Conservation (phyloP, 2,329 filamentous ascomycete species). For the Aspergillus persii region DNA sequence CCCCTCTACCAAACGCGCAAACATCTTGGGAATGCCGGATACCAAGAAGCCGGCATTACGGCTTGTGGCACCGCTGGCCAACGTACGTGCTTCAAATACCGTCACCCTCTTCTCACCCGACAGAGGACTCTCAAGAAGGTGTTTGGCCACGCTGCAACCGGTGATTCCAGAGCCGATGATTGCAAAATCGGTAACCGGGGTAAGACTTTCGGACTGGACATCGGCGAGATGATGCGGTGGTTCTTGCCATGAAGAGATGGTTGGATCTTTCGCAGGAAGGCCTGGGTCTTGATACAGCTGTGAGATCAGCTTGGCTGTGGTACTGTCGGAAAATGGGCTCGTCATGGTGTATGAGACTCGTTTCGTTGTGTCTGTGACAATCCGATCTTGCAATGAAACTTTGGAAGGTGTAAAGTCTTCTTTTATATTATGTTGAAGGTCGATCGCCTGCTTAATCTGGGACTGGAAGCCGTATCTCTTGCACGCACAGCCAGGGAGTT, state of each 20-base stretch:
- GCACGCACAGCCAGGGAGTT: too few relatives aligned
- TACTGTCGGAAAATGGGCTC: too few relatives aligned
- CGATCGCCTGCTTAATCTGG: too few relatives aligned
- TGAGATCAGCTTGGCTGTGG: too few relatives aligned
- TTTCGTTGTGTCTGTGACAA: too few relatives aligned
- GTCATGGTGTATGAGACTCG: too few relatives aligned
- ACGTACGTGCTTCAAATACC: conserved; percentile 24
- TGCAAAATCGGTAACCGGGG: conserved; percentile 20
- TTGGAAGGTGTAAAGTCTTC: too few relatives aligned
- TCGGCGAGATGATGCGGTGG: neutral
- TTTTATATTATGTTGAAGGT: too few relatives aligned
- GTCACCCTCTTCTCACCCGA: conserved; percentile 8
- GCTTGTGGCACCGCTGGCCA: conserved; percentile 25
- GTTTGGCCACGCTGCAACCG: conserved; percentile 24
- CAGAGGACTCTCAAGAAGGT: conserved; percentile 15
- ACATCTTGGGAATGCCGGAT: too few relatives aligned
- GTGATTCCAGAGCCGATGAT: conserved; percentile 30
- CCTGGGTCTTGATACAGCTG: too few relatives aligned
- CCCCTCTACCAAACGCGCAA: conserved; percentile 5
- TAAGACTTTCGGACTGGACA: conserved; percentile 1
- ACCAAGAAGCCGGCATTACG: conserved; percentile 16
- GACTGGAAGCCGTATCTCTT: too few relatives aligned
- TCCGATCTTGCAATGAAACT: too few relatives aligned
- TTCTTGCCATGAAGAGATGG: neutral
- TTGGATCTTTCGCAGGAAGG: neutral